Evolutionary conservation across 2,329 filamentous ascomycete species (phyloP).

Genomic region (Ploettnerulaceae sp.): DNA sequence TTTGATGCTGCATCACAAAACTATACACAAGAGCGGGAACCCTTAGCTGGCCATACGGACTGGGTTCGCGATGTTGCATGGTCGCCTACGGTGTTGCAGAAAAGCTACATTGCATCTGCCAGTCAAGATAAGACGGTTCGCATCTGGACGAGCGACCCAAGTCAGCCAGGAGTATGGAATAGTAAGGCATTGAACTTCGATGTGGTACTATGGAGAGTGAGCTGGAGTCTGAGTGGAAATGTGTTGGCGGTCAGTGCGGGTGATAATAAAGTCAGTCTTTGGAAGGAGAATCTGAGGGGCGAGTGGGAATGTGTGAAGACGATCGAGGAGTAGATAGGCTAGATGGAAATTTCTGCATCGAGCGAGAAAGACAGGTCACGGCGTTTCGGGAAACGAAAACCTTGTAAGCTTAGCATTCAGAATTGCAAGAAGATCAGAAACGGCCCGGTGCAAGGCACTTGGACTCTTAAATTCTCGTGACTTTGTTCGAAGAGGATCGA

Average conservation of each 20-base stretch:
- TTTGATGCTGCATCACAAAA: slow-evolving; percentile 60
- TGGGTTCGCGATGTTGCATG: slow-evolving; percentile 98
- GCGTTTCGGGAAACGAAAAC: slow-evolving; percentile 24
- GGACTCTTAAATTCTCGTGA: neutral
- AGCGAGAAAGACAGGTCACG: slow-evolving; percentile 13
- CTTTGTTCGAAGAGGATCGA: neutral
- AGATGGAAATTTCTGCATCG: slow-evolving; percentile 8
- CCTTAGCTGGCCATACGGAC: slow-evolving; percentile 79
- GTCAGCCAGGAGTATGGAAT: slow-evolving; percentile 69
- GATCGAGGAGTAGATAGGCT: slow-evolving; percentile 68
- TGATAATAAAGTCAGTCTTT: slow-evolving; percentile 94
- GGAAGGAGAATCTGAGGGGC: slow-evolving; percentile 96
- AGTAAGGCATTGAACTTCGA: slow-evolving; percentile 85
- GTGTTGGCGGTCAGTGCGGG: slow-evolving; percentile 89
- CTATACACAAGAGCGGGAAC: slow-evolving; percentile 57
- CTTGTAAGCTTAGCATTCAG: slow-evolving; percentile 22
- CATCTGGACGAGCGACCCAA: slow-evolving; percentile 83
- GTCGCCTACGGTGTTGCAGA: slow-evolving; percentile 91
- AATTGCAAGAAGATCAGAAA: slow-evolving; percentile 7
- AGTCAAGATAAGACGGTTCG: slow-evolving; percentile 95
- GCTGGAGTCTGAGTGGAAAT: slow-evolving; percentile 96
- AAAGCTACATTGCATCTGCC: slow-evolving; percentile 93
- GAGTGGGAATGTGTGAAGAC: slow-evolving; percentile 98
- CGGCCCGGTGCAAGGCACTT: slow-evolving; percentile 17
- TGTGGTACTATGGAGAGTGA: slow-evolving; percentile 87